Evolutionary conservation across 1,284 basidiomycete species (phyloP), one percentile per base, ranked within the genome.

Genomic region (Pterulicium gracile): DNA sequence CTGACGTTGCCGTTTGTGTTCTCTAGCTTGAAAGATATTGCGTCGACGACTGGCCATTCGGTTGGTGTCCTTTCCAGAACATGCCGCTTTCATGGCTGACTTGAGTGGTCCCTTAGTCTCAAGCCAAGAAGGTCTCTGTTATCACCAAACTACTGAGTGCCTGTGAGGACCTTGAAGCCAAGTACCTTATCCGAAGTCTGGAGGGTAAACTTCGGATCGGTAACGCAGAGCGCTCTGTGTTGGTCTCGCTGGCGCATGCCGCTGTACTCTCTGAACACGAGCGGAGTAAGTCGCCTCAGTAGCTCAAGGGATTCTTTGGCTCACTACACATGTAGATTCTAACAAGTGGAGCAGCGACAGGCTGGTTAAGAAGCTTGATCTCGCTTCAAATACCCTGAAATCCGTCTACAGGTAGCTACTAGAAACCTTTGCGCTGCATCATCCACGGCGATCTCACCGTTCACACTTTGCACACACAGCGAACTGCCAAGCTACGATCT

Each of bases 161-260:
- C 3, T 98, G 94, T 58, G 83, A 91, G 57, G 88, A 82, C 41
- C 72, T 79, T 34, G 85, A 89, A 60, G 93, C 95, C 18, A 98
- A 98, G 62, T 99, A 95, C 61, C 88, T 98, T 51, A 86, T 98
- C 45, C 84, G 96, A 43, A 92, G 88, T 61, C 66, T 98, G 54
- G 95, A 98, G 66, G 96, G 96, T 47, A 99, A 99, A 65, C 76
- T 99, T 27, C 81, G 96, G 3, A 98, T 99, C 58, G 92, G 96
- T 40, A 85, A 98, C 55, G 96, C 96, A 2, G 96, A 98, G 61
- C 81, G 89, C 47, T 94, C 93, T 0, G 85, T 96, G 4, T 70
- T 96, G 15, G 86, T 94, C 21, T 87, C 91, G 17, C 68, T 96
- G 24, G 87, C 91, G 0, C 88, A 91, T 59, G 91, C 93, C 3